Base-by-base conservation (phyloP, 2,329 filamentous ascomycete genomes). In the Alternaria consortialis region DNA sequence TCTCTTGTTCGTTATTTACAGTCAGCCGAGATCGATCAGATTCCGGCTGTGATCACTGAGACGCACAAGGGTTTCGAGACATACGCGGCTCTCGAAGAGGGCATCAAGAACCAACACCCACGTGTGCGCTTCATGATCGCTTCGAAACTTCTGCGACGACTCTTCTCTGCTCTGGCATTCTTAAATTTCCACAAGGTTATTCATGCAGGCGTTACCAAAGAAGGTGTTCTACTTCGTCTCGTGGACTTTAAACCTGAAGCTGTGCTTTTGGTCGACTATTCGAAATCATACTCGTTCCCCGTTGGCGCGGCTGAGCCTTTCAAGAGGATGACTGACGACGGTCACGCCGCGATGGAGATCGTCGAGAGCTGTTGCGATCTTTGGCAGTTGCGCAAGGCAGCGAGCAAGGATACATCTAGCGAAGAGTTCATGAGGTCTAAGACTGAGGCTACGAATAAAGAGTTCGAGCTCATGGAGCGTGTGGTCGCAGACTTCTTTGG, bases 291-390 rank as follows among this genome's bases (percentile, higher is more conserved):
- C 7, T 20, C 44, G 3, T 54, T 63, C 3, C 9, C 40, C 7
- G 7, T 20, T 9, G 65, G 55, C 3, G 46, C 53, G 12, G 34
- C 29, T 9, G 32, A 57, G n/a, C 63, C 65, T 4, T 13, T 54
- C 2, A 52, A 63, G 9, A 48, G 56, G 3, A 64, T 71, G 53
- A 31, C 59, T 2, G 40, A 52, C 7, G 68, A 71, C 15, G 52
- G 52, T 2, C 39, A 43, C 13, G 36, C 56, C 13, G 56, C 39
- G 4, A 65, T 71, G 62, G 52, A 62, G n/a, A 23, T 71, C 7
- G 51, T 68, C 9, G 65, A 63, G 31, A 50, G 56, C n/a, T 71
- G 65, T 52, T 65, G 66, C 32, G 61, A 68, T 40, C 58, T 71
- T 15, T 71, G 65, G 68, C 51, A 52, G 3, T 36, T 71, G 8